Evolutionary conservation across 1,284 basidiomycete genomes (phyloP).

Genomic region (Cryptococcus deneoformans): DNA sequence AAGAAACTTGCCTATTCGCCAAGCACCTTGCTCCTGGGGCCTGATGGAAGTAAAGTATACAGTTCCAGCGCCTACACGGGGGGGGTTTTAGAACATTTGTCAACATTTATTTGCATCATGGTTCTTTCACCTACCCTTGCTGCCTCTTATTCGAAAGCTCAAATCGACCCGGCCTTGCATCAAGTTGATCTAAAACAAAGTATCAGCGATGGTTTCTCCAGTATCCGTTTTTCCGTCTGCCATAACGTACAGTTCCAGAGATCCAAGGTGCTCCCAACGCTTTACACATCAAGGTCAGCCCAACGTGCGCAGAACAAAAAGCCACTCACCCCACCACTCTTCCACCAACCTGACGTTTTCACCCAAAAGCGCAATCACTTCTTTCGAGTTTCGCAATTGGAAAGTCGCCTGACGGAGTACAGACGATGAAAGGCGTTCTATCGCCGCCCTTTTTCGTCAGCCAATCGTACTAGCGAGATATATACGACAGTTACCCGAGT

Average conservation of each 20-base stretch:
- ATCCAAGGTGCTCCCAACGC: conserved; percentile 50
- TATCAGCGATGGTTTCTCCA: not conserved
- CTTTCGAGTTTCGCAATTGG: conserved; percentile 44
- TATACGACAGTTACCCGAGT: conserved; percentile 32
- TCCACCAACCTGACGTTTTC: conserved; percentile 37
- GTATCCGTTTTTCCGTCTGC: not conserved
- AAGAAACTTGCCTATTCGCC: conserved; percentile 43
- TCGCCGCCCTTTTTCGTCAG: conserved; percentile 8
- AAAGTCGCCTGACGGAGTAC: conserved; percentile 45
- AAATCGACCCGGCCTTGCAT: conserved; percentile 51
- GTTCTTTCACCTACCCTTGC: conserved; percentile 19
- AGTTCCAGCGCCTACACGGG: conserved; percentile 36
- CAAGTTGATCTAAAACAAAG: conserved; percentile 40
- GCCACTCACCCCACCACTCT: conserved; percentile 46
- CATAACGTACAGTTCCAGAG: conserved; percentile 38
- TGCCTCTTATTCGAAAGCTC: conserved; percentile 46
- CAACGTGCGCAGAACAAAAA: not conserved
- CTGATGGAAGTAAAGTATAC: conserved; percentile 51
- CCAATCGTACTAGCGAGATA: not conserved
- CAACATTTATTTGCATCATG: not conserved
- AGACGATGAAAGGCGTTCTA: conserved; percentile 46
- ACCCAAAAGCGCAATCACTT: conserved; percentile 39
- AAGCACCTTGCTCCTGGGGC: conserved; percentile 42
- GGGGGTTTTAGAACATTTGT: not conserved
- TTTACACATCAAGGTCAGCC: conserved; percentile 7